Base-by-base conservation (phyloP, 805 yeast genomes). In the Yamadazyma nakazawae region DNA sequence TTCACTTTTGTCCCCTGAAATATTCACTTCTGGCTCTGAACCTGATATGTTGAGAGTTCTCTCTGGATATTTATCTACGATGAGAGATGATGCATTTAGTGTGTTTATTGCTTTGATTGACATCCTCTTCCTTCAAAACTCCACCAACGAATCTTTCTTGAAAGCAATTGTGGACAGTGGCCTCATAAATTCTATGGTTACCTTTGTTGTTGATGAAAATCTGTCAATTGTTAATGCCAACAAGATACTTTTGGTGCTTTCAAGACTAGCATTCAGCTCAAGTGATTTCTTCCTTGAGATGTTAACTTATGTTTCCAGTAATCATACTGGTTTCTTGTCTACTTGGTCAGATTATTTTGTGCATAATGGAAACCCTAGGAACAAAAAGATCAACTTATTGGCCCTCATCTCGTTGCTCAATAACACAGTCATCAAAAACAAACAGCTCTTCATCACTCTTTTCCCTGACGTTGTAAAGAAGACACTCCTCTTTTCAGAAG, bases 1-100 rank as follows among this genome's bases (percentile, higher is more conserved):
- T 61, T 59, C 82, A 0, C 62, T 87, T 17, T 48, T 80, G 17
- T 55, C 72, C 1, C 79, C 81, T 1, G 62, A 66, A 12, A 44
- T 68, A 5, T 71, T 81, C 43, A 53, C 58, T 3, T 66, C 64
- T 3, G 68, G 66, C 1, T 56, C 63, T 3, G 75, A 71, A 0
- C 38, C 66, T 7, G 70, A 72, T 26, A 61, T 79, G 13, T 78
- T 84, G 51, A 64, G 70, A 34, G 70, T 78, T 5, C 56, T 84
- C 28, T 72, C 83, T 0, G 76, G 71, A 5, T 82, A 84, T 55
- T 59, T 86, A 24, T 61, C 75, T 17, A 74, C 72, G 13, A 75
- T 85, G 79, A 75, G 92, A 49, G 94, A 86, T 59, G 96, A 87
- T 63, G 67, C 88, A 0, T 71, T 81, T 42, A 78, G 74, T 32